Evolutionary conservation across 345 rosid genomes (phyloP).

Genomic region (Clausena lansium): DNA sequence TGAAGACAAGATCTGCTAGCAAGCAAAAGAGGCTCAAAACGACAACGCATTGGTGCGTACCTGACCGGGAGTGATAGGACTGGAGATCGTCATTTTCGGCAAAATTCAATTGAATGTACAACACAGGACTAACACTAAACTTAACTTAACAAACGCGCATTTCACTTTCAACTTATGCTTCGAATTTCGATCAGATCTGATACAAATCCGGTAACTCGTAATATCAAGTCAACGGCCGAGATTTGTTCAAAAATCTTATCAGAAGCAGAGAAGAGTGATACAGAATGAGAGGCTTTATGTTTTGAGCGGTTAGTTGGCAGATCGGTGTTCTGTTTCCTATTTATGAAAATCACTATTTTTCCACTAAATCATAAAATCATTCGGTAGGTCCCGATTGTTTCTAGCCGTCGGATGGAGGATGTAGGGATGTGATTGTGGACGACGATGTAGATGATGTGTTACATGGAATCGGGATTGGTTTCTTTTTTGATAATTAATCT

Average conservation of each 20-base stretch:
- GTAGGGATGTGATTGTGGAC: background rate
- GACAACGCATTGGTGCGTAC: conserved; percentile 38
- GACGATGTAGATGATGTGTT: background rate
- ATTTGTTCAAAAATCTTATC: background rate
- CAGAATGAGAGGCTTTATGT: background rate
- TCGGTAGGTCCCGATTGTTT: background rate
- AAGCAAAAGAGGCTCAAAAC: background rate
- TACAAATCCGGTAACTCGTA: conserved; percentile 7
- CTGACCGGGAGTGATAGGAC: conserved; percentile 74
- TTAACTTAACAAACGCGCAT: background rate
- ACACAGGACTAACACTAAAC: background rate
- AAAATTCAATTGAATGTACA: background rate
- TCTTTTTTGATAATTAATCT: background rate
- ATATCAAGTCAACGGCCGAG: background rate
- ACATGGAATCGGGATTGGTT: background rate
- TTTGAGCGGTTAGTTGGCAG: background rate
- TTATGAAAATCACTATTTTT: background rate
- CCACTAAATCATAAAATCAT: too few species aligned
- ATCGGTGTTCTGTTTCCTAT: background rate
- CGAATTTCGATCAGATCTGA: conserved; percentile 28
- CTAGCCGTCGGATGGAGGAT: background rate
- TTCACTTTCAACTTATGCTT: background rate
- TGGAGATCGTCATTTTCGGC: conserved; percentile 39
- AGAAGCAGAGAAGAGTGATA: background rate
- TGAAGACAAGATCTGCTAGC: conserved; percentile 6